Conservation (phyloP, 2,329 filamentous ascomycete genomes). For the Apiospora aurea region DNA sequence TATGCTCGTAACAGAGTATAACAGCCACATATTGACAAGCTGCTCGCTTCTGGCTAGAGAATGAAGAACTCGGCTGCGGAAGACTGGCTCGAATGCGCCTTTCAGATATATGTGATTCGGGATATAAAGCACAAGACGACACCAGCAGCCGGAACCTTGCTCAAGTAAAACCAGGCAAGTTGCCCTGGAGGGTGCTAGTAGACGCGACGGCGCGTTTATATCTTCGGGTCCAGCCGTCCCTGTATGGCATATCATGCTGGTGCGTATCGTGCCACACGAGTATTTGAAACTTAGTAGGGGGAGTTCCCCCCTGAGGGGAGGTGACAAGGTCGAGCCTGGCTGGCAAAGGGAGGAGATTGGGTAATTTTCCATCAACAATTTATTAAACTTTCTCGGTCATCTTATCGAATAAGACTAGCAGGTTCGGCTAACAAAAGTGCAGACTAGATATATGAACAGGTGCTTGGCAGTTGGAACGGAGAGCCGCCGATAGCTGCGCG, state of each 20-base stretch:
- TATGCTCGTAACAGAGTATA: slow-evolving; percentile 39
- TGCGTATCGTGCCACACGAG: background rate
- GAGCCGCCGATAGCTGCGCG: background rate
- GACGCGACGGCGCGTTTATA: background rate
- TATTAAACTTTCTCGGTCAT: background rate
- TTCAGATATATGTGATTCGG: background rate
- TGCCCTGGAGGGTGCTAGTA: background rate
- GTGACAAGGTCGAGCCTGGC: background rate
- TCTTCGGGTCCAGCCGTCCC: background rate
- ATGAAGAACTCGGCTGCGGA: background rate
- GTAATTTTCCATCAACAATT: background rate
- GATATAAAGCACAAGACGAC: background rate
- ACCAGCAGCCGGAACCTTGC: background rate
- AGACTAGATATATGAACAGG: background rate
- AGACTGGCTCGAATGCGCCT: background rate
- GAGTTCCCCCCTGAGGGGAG: background rate
- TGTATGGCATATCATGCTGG: background rate
- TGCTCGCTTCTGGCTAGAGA: background rate
- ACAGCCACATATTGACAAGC: slow-evolving; percentile 28
- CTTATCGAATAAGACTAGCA: background rate
- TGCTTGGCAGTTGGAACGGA: background rate
- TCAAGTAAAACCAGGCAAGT: background rate
- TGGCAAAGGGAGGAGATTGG: background rate
- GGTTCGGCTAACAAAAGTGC: background rate
- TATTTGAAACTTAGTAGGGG: background rate